phyloP scores from a whole-genome alignment of 78 protist genomes.

The Dictyostelium firmibasis region DNA sequence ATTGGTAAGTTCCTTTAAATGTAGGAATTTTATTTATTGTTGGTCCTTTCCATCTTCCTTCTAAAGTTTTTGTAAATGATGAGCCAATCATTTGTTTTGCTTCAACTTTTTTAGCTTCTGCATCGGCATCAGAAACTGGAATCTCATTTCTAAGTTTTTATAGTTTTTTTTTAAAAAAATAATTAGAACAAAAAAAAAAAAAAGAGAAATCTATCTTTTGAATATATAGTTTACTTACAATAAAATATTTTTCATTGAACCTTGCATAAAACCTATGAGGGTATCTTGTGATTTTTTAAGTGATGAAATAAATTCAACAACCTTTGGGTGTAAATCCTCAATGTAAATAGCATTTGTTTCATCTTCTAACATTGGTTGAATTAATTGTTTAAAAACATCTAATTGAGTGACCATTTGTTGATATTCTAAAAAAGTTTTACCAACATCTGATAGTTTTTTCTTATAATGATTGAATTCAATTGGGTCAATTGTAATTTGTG shows the following conservation, averaged over 20 bases:
- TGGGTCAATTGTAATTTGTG: neutral
- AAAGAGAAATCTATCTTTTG: too few species aligned
- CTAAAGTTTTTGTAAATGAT: neutral
- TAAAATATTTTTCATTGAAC: neutral
- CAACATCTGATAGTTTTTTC: neutral
- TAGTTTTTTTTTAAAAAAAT: too few species aligned
- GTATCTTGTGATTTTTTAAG: neutral
- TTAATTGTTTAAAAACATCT: neutral
- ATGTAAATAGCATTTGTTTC: neutral
- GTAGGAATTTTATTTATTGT: neutral
- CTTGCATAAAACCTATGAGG: neutral
- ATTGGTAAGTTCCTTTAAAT: conserved; percentile 3
- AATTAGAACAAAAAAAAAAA: too few species aligned
- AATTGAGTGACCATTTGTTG: neutral
- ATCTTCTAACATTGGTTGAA: neutral
- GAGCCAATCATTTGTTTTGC: neutral
- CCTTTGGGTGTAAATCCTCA: neutral
- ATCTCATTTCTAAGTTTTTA: neutral
- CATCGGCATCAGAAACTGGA: neutral
- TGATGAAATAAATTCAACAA: neutral
- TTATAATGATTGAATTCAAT: neutral
- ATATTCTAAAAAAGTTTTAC: neutral
- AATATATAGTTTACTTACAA: neutral
- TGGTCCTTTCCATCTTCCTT: conserved; percentile 32
- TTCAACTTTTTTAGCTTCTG: neutral